Conservation (phyloP, 2,329 filamentous ascomycete species). For the Penicillium vulpinum region DNA sequence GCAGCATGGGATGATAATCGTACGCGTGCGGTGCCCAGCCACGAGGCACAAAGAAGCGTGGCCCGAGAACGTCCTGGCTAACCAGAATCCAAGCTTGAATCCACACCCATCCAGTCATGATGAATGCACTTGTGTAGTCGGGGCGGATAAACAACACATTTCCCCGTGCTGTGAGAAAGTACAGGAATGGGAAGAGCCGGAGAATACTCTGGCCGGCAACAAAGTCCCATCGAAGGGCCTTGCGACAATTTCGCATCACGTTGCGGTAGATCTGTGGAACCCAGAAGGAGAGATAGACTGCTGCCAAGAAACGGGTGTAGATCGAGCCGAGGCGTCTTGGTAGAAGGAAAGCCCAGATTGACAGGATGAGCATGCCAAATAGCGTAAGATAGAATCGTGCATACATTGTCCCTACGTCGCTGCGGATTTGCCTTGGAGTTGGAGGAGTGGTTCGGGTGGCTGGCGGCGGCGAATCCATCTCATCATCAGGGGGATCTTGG, state of each 20-base stretch:
- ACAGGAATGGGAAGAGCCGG: conserved; percentile 75
- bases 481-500: conserved; percentile 52
- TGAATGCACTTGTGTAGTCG: conserved; percentile 64
- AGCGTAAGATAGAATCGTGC: conserved; percentile 63
- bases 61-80: conserved; percentile 81
- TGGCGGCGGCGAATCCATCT: conserved; percentile 33
- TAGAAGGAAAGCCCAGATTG: conserved; percentile 60
- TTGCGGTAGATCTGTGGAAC: conserved; percentile 90
- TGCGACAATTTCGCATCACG: conserved; percentile 83
- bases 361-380: conserved; percentile 58
- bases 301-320: conserved; percentile 64
- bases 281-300: conserved; percentile 88
- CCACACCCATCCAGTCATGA: conserved; percentile 79
- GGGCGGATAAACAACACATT: conserved; percentile 79
- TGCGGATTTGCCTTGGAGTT: conserved; percentile 38
- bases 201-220: conserved; percentile 79
- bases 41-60: conserved; percentile 77
- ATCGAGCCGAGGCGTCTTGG: conserved; percentile 53
- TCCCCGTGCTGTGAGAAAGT: conserved; percentile 75
- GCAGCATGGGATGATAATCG: conserved; percentile 90
- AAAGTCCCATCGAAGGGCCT: conserved; percentile 88
- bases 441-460: conserved; percentile 35
- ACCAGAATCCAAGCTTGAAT: conserved; percentile 76
- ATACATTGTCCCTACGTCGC: conserved; percentile 60
- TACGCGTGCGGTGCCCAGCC: conserved; percentile 68